Conservation (phyloP, 768 basidiomycete species). For the Tulasnella sp. region DNA sequence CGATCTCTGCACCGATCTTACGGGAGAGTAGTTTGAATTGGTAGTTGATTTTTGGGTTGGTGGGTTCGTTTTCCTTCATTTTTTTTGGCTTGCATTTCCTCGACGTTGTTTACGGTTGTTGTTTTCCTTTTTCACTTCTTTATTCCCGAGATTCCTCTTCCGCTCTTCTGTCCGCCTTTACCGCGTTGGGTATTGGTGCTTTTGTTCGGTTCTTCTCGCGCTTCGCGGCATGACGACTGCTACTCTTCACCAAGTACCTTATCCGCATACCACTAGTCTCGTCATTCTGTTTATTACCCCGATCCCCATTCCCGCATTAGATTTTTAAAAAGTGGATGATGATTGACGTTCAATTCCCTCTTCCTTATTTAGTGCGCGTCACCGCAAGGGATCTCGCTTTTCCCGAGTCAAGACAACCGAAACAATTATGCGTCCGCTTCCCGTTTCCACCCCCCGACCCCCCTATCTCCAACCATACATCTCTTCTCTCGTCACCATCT, state of each 20-base stretch:
- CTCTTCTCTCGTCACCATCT: background rate
- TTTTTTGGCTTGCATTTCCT: background rate
- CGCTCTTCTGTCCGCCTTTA: constrained; percentile 4
- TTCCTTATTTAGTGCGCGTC: too few relatives aligned
- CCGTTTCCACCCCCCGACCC: background rate
- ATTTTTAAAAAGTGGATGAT: too few relatives aligned
- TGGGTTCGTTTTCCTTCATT: background rate
- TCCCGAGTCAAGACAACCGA: too few relatives aligned
- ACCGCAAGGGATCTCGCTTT: too few relatives aligned
- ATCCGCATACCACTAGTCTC: too few relatives aligned
- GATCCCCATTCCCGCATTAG: too few relatives aligned
- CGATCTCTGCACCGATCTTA: constrained; percentile 66
- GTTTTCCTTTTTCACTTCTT: constrained; percentile 12
- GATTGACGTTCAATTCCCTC: too few relatives aligned
- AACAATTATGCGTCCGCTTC: background rate
- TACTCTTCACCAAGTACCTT: background rate
- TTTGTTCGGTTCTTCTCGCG: background rate
- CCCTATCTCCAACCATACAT: background rate
- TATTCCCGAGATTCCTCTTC: constrained; percentile 7
- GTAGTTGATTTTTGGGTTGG: constrained; percentile 29
- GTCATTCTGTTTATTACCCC: too few relatives aligned
- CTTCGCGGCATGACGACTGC: background rate
- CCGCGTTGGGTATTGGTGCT: background rate
- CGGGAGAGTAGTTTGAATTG: constrained; percentile 78
- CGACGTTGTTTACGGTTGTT: constrained; percentile 1